Percentiles rank a stretch among this genome's conserved stretches.
Evolutionary conservation across 2,329 filamentous ascomycete genomes (phyloP).

Genomic region (Colletotrichum agaves): DNA sequence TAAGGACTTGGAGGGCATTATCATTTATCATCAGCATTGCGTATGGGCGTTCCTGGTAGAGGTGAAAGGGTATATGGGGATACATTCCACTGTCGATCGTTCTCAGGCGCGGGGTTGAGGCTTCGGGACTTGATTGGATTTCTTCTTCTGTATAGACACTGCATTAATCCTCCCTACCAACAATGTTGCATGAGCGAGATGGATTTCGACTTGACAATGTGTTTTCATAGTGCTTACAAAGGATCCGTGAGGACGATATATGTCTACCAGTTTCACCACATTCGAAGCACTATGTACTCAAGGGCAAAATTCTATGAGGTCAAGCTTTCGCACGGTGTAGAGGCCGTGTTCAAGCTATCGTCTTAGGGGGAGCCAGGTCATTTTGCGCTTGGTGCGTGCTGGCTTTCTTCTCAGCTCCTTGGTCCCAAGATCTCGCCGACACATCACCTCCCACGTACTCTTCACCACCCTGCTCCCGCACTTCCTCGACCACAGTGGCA

Average conservation of each 20-base stretch:
- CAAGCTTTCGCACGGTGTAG: no score
- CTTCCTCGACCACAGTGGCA: not conserved
- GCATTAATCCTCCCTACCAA: not conserved
- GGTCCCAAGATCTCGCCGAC: no score
- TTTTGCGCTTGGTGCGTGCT: no score
- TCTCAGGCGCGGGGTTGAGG: slow-evolving; percentile 9
- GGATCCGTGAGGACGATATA: no score
- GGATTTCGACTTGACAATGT: not conserved
- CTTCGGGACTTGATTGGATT: not conserved
- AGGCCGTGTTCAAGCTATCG: not conserved
- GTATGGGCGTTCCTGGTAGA: slow-evolving; percentile 36
- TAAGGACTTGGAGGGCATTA: slow-evolving; percentile 9
- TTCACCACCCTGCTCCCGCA: not conserved
- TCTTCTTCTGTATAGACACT: slow-evolving; percentile 9
- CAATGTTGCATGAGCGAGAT: not conserved
- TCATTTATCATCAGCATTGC: slow-evolving; percentile 32
- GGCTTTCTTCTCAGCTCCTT: no score
- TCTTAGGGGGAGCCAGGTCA: not conserved
- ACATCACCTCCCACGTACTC: not conserved
- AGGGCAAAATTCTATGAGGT: no score
- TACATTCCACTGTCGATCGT: slow-evolving; percentile 26
- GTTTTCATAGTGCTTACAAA: no score
- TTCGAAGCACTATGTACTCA: no score
- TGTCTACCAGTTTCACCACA: no score
- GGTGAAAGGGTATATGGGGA: slow-evolving; percentile 13